Conservation (phyloP, 306 rosid genomes). For the Parietaria judaica region DNA sequence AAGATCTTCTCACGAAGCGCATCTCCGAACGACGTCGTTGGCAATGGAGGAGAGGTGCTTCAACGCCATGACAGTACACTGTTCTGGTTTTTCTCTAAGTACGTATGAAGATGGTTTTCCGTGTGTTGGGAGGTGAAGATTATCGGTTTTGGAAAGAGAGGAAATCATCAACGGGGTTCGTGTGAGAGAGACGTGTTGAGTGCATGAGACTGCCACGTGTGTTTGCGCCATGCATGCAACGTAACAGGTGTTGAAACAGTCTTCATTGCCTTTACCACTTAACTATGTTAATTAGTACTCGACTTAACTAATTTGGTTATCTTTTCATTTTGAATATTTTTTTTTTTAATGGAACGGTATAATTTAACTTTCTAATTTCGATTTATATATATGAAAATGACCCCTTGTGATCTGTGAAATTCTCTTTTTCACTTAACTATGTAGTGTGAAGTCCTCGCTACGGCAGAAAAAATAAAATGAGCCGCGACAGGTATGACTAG, state of each 20-base stretch:
- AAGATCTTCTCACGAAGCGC: conserved; percentile 26
- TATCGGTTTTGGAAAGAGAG: neutral
- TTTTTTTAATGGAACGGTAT: too few species aligned
- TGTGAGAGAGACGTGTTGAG: conserved; percentile 1
- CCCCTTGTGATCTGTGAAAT: too few species aligned
- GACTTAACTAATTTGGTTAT: too few species aligned
- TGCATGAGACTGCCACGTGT: conserved; percentile 15
- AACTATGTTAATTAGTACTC: too few species aligned
- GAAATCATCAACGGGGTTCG: neutral
- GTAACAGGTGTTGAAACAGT: conserved; percentile 15
- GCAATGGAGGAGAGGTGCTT: conserved; percentile 39
- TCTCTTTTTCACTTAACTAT: too few species aligned
- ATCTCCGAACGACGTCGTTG: conserved; percentile 29
- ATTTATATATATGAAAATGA: too few species aligned
- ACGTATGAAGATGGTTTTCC: neutral
- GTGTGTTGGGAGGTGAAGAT: neutral
- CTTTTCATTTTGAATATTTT: too few species aligned
- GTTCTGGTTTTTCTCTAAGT: neutral
- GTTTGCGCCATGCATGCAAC: conserved; percentile 30
- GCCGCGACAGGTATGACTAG: too few species aligned
- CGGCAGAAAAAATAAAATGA: too few species aligned
- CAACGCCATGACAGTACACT: conserved; percentile 6
- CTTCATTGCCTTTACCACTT: neutral
- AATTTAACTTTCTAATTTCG: too few species aligned
- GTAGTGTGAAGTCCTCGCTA: too few species aligned